phyloP scores from a whole-genome alignment of 1,139 yeast genomes.

The Taphrina confusa region DNA sequence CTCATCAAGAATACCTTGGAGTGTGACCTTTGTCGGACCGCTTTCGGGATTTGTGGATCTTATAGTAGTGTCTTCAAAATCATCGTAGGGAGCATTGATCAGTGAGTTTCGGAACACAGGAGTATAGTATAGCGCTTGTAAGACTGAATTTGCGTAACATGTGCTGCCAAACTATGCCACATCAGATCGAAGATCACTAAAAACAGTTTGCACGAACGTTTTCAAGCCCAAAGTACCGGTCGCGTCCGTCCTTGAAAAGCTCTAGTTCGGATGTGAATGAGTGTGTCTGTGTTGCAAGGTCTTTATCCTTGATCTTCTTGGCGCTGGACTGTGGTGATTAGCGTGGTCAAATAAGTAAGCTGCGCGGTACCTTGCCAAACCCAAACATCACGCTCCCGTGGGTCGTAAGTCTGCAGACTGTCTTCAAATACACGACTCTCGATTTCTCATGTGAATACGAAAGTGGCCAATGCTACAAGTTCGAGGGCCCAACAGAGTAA shows the following conservation, averaged over 20 bases:
- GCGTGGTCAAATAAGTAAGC: neutral
- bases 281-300: neutral
- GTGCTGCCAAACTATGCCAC: constrained; percentile 57
- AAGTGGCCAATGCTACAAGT: too few species aligned
- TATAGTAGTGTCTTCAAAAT: neutral
- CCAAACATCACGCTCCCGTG: constrained; percentile 17
- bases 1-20: constrained; percentile 16
- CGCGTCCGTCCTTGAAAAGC: constrained; percentile 40
- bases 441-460: too few species aligned
- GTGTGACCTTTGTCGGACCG: neutral
- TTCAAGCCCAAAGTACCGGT: constrained; percentile 84
- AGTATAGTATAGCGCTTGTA: constrained; percentile 82
- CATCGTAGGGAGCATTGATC: constrained; percentile 42
- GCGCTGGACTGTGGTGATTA: constrained; percentile 11
- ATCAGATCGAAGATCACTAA: neutral
- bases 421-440: too few species aligned
- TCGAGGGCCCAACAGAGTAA: too few species aligned
- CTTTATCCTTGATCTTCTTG: constrained; percentile 22
- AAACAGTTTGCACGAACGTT: constrained; percentile 48
- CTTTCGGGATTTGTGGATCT: neutral
- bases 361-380: constrained; percentile 28
- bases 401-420: too few species aligned
- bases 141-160: constrained; percentile 86
- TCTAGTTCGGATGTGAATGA: constrained; percentile 4
- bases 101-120: constrained; percentile 66